A percentile compares a stretch with the other conserved stretches of the same genome.
phyloP scores from a whole-genome alignment of 2,329 filamentous ascomycete species.

The Orbilia javanica region DNA sequence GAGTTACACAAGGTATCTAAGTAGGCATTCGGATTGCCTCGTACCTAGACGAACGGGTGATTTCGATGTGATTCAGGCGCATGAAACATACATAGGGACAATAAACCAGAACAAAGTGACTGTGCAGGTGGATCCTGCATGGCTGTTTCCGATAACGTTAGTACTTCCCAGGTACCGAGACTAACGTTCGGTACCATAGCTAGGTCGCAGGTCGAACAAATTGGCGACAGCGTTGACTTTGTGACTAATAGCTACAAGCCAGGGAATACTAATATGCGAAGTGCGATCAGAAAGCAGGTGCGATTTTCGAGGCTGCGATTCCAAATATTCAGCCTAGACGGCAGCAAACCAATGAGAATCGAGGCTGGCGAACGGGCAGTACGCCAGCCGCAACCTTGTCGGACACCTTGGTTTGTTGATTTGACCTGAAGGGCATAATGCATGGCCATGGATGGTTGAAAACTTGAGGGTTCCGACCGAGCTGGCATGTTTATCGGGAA shows the following conservation, averaged over 20 bases:
- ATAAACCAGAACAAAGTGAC: neutral
- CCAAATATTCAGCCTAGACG: conserved; percentile 4
- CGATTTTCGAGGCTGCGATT: conserved; percentile 14
- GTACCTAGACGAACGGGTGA: neutral
- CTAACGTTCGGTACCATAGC: neutral
- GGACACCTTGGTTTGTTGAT: no score
- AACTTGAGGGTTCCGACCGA: no score
- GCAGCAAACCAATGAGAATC: neutral
- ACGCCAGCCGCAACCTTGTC: neutral
- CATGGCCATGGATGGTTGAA: no score
- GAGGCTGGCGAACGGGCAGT: neutral
- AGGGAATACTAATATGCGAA: conserved; percentile 7
- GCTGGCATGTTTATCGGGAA: no score
- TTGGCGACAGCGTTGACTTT: conserved; percentile 5
- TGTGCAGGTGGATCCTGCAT: conserved; percentile 3
- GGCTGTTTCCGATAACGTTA: conserved; percentile 1
- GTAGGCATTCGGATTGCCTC: no score
- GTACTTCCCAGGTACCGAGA: conserved; percentile 9
- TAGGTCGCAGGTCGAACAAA: neutral
- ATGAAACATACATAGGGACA: neutral
- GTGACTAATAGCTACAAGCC: neutral
- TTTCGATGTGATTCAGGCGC: neutral
- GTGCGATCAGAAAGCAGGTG: conserved; percentile 11
- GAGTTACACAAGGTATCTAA: no score
- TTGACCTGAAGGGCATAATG: no score